Base-by-base conservation (phyloP, 768 basidiomycete species). In the Mycena belliarum region DNA sequence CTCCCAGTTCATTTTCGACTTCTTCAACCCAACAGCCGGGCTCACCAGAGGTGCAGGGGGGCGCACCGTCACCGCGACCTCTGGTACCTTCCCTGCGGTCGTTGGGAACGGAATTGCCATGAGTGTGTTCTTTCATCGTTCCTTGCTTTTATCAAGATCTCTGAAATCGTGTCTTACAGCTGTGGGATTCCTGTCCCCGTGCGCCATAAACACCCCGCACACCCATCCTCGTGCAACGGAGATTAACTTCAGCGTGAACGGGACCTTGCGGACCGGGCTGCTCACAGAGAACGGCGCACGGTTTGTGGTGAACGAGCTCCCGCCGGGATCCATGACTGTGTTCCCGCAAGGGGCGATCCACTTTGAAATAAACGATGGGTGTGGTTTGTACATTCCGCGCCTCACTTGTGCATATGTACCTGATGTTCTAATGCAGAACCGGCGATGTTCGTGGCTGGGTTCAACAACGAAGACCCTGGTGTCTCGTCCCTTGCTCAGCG, bases 201-300 rank as follows among this genome's bases (percentile, higher is more conserved):
- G 64, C 53, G 50, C 49, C 3, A 49, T 65, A 12, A 60, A 63
- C 40, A 57, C 52, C 14, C 64, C 64, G 11, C 64, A 65, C 38
- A 58, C 51, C 20, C 62, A 65, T 33, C 64, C 62, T 12, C 61
- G 64, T 6, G 64, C 61, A 1, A 63, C 64, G 28, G 64, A 65
- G 26, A 60, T 65, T 49, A 60, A 60, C 33, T 44, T 63, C 49
- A 62, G 61, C 33, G 61, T 60, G 20, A 65, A 65, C 49, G 59
- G 59, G 3, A 65, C 61, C 9, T 44, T 65, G 25, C 61, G 61
- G n/a, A 58, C 64, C 24, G 64, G 64, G 3, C 45, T 63, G 45
- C 55, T 65, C 24, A 11, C 50, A 12, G 64, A 65, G 45, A 65
- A 65, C 37, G 61, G 61, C 29, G 61, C 61, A 3, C 61, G 62